Conservation (phyloP, 2,329 filamentous ascomycete genomes). For the Diaporthe vaccinii region DNA sequence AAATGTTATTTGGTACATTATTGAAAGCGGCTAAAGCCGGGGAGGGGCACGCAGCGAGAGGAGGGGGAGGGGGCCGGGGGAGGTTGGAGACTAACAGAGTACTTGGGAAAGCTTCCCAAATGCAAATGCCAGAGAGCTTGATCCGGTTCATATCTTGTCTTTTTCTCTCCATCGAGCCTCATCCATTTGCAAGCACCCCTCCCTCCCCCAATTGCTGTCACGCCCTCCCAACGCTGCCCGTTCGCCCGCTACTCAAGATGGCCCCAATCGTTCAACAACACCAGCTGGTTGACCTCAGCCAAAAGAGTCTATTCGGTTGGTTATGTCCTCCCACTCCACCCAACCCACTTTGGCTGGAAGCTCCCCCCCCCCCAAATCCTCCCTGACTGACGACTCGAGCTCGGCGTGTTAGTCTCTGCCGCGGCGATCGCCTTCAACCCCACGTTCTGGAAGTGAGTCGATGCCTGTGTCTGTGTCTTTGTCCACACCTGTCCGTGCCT, state of each 20-base stretch:
- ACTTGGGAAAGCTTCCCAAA: neutral
- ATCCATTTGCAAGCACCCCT: neutral
- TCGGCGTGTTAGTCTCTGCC: slow-evolving; percentile 75
- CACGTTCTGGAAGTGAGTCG: slow-evolving; percentile 97
- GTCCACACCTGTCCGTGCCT: no score
- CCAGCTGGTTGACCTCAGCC: slow-evolving; percentile 73
- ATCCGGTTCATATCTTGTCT: neutral
- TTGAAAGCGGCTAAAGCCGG: slow-evolving; percentile 10
- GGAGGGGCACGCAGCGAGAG: neutral
- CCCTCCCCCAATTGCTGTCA: neutral
- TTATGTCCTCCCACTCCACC: slow-evolving; percentile 42
- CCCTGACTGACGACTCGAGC: slow-evolving; percentile 44
- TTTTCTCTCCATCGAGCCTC: neutral
- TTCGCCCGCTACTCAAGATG: slow-evolving; percentile 32
- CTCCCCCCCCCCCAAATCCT: neutral
- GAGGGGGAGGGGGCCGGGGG: neutral
- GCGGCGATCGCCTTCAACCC: slow-evolving; percentile 93
- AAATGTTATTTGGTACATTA: neutral
- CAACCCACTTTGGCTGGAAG: neutral
- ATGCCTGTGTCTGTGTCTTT: neutral
- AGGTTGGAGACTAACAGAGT: neutral
- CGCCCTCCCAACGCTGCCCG: neutral
- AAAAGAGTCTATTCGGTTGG: slow-evolving; percentile 77
- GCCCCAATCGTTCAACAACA: slow-evolving; percentile 33
- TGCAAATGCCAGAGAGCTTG: neutral